Conservation (phyloP, 208 protist species). For the Leishmania turanica region DNA sequence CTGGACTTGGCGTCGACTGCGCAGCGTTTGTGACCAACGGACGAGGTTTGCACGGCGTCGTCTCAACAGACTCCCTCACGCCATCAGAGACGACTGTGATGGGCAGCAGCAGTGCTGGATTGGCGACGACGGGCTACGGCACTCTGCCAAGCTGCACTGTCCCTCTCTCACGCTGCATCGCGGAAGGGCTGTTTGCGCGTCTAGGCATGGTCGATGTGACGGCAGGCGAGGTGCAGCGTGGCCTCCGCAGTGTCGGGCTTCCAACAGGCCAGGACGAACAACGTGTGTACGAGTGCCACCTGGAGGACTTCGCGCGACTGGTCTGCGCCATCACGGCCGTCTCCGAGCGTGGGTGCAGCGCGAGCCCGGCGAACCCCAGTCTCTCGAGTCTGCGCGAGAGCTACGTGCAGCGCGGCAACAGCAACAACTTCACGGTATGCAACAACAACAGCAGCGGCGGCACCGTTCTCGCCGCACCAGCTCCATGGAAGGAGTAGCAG, state of each 20-base stretch:
- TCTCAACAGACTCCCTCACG: slow-evolving; percentile 25
- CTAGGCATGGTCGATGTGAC: slow-evolving; percentile 56
- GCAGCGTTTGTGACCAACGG: background rate
- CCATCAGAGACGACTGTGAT: slow-evolving; percentile 18
- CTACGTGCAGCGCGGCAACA: slow-evolving; percentile 20
- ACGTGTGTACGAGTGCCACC: slow-evolving; percentile 25
- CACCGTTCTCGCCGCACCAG: background rate
- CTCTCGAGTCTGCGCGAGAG: slow-evolving; percentile 23
- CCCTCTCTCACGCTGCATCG: slow-evolving; percentile 45
- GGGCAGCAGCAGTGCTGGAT: slow-evolving; percentile 12
- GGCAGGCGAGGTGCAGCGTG: slow-evolving; percentile 33
- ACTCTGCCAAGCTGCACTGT: slow-evolving; percentile 31
- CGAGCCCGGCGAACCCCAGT: slow-evolving; percentile 16
- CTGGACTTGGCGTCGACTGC: background rate
- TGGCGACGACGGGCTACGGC: slow-evolving; percentile 7
- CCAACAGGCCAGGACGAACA: slow-evolving; percentile 29
- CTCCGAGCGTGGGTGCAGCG: slow-evolving; percentile 24
- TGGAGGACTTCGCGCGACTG: slow-evolving; percentile 36
- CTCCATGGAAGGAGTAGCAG: slow-evolving; percentile 5
- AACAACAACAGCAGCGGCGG: slow-evolving; percentile 12
- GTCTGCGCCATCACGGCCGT: slow-evolving; percentile 28
- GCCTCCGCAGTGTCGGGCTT: slow-evolving; percentile 39
- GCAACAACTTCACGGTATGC: slow-evolving; percentile 14
- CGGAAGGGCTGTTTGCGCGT: slow-evolving; percentile 50
- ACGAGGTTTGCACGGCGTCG: slow-evolving; percentile 13